Evolutionary conservation across 768 basidiomycete genomes (phyloP), one percentile per base, ranked within the genome.

Genomic region (Dacryopinax primogenitus): DNA sequence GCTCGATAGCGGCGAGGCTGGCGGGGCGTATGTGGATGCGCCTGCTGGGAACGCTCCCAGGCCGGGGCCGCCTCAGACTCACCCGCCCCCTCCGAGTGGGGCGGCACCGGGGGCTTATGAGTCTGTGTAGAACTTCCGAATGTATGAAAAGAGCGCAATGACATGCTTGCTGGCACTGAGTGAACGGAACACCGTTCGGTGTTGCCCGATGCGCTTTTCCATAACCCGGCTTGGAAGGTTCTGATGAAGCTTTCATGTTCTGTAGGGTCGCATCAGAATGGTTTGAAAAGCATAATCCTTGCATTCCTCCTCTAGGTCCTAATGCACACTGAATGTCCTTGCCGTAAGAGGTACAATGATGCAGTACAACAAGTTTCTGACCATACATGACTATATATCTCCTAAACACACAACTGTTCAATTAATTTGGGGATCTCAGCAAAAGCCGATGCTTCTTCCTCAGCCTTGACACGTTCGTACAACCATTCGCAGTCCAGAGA

Each of bases 401-500:
- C 41, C 23, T 18, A 18, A 23, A 18, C 7, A n/a, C n/a, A 44
- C 18, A 44, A 18, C 41, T 44, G 41, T 28, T 33, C 66, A 30
- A 67, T 39, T 23, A 67, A 33, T 34, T 30, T 34, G 15, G 65
- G 61, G 9, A 68, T 37, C 9, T 73, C 51, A 33, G 68, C 36
- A 69, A 72, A 62, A 67, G 73, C 72, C 21, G 72, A 74, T 15
- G 73, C 69, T 67, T 77, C 76, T 64, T 74, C 64, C 33, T 69
- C 68, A 0, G 76, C 74, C 69, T 83, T 85, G 67, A 81, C 82
- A 35, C 90, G 78, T 33, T 86, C 82, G 69, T 84, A 96, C 34
- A 92, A 74, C 84, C 90, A 87, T 0, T 86, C 82, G 72, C 94
- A 98, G 71, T 96, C 92, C 51, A 90, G 76, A 7, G 90, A 91